Base-by-base conservation (phyloP, 108 stramenopile genomes). In the Conticribra guillardii region DNA sequence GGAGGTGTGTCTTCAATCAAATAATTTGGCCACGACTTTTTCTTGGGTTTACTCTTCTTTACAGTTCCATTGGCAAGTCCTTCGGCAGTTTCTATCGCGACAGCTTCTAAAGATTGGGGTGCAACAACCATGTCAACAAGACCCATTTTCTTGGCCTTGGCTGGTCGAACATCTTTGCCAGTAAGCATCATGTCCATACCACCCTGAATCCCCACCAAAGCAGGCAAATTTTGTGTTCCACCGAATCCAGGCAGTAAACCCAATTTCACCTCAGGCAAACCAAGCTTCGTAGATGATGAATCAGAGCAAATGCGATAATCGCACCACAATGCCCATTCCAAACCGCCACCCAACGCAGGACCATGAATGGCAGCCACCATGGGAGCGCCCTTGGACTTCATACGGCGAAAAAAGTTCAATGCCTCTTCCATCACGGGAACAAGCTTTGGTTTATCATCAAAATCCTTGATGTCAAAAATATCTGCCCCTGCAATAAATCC, bases 401-500 rank as follows among this genome's bases (percentile, higher is more conserved):
- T 86, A 32, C 67, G 62, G 65, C 90, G 90, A 76, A 96, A 93
- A 55, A 96, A 90, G 11, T 87, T 67, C 58, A 91, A 57, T 46
- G 90, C 84, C 66, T 87, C 86, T 72, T 87, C 89, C 71, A 96
- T 95, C n/a, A 94, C 54, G 16, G 87, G 89, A 30, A 92, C 74
- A 11, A 94, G 51, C 33, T 81, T 72, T 62, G 83, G 69, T 65
- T 98, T 97, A 76, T 98, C 85, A 64, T 94, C 83, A 21, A 94
- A 71, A 28, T 82, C 51, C 76, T 95, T 81, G 34, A 97, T 85
- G 66, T 94, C 91, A 69, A 87, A 87, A 80, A 99, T 99, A 74
- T 99, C 99, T 4, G 99, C 99, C 21, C 99, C 99, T 27, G 98
- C 99, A 77, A 99, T 98, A 80, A 98, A 99, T 80, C 94, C 96